phyloP scores from a whole-genome alignment of 2,329 filamentous ascomycete genomes.

The Alternaria incomplexa region DNA sequence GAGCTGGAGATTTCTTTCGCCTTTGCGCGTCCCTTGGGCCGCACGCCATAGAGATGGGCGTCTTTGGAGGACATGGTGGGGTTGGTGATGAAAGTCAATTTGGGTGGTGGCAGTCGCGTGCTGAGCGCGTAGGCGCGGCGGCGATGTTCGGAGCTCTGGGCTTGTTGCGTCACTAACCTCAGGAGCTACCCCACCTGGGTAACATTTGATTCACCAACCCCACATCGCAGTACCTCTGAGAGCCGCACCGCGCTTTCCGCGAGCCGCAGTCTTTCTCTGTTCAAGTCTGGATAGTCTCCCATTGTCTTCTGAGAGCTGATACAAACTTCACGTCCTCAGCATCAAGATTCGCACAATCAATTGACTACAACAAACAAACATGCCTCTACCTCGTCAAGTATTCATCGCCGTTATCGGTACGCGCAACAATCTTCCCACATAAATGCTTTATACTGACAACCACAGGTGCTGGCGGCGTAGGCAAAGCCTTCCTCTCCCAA shows the following conservation, averaged over 20 bases:
- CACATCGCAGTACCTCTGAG: slow-evolving; percentile 13
- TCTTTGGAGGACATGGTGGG: slow-evolving; percentile 56
- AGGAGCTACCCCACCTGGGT: slow-evolving; percentile 17
- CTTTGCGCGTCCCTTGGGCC: slow-evolving; percentile 61
- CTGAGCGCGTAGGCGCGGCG: slow-evolving; percentile 14
- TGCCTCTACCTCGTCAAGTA: slow-evolving; percentile 53
- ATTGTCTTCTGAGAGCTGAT: neutral
- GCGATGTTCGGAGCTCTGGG: slow-evolving; percentile 31
- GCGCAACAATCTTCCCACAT: slow-evolving; percentile 1
- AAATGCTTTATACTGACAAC: slow-evolving; percentile 9
- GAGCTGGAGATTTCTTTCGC: slow-evolving; percentile 72
- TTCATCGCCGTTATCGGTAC: slow-evolving; percentile 57
- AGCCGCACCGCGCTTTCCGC: neutral
- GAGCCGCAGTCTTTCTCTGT: slow-evolving; percentile 6
- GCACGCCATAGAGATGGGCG: slow-evolving; percentile 77
- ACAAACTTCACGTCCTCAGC: neutral
- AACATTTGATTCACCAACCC: slow-evolving; percentile 22
- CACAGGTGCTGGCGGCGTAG: slow-evolving; percentile 87
- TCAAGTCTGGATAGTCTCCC: neutral
- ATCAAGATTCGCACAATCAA: neutral
- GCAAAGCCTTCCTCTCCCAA: slow-evolving; percentile 87
- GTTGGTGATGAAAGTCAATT: neutral
- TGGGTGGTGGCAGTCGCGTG: slow-evolving; percentile 1
- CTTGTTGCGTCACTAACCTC: slow-evolving; percentile 19
- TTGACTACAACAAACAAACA: slow-evolving; percentile 19